Conservation (phyloP, 257 asterid species). For the Perilla frutescens region DNA sequence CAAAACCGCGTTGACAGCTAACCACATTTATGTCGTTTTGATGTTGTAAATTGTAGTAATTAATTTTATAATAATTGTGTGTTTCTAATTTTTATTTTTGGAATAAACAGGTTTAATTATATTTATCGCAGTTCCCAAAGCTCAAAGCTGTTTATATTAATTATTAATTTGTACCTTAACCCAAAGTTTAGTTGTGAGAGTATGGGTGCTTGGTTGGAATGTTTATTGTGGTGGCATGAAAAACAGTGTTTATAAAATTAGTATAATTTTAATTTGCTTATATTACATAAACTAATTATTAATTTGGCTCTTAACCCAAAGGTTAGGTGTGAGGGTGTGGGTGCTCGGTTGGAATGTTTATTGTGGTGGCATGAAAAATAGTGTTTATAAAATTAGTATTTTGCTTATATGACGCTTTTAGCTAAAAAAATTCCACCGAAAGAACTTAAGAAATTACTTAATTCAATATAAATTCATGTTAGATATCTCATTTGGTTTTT, state of each 20-base stretch:
- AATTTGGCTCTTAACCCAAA: conserved; percentile 32
- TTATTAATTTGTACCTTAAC: conserved; percentile 33
- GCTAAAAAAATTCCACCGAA: too few species aligned
- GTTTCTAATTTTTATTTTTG: neutral
- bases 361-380: neutral
- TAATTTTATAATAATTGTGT: neutral
- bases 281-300: neutral
- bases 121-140: conserved; percentile 32
- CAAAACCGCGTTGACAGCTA: conserved; percentile 77
- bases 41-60: conserved; percentile 32
- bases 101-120: neutral
- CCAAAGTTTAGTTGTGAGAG: conserved; percentile 39
- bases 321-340: conserved; percentile 28
- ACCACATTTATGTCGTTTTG: conserved; percentile 53
- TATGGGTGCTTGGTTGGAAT: conserved; percentile 40
- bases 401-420: too few species aligned
- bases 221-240: conserved; percentile 32
- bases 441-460: too few species aligned
- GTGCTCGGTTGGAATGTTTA: conserved; percentile 40
- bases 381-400: neutral
- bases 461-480: too few species aligned
- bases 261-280: neutral
- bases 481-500: too few species aligned
- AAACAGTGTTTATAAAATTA: conserved; percentile 7
- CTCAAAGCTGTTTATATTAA: conserved; percentile 34